Evolutionary conservation across 2,329 filamentous ascomycete genomes (phyloP), one percentile per base, ranked within the genome.

Genomic region (Exserohilum rostratum): DNA sequence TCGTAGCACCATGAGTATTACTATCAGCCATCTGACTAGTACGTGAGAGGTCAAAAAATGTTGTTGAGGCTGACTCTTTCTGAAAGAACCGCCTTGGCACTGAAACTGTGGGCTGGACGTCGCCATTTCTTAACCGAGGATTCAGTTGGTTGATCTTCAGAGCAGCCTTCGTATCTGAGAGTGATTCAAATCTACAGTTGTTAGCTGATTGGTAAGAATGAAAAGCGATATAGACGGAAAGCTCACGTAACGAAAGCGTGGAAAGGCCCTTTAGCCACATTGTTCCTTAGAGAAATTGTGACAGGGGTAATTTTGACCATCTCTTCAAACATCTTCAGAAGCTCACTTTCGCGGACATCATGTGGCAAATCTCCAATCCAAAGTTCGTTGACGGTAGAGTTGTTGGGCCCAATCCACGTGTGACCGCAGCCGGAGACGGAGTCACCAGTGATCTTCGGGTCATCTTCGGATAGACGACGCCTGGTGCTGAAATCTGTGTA

Each of bases 361-460:
- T 50, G 45, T 6, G 66, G 67, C 7, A 75, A 27, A 15, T 66
- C 62, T 18, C 54, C 56, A 11, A 74, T 57, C 45, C 62, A 69
- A 6, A 75, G 62, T 27, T 67, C 60, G 5, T 43, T 66, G 13
- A 74, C 70, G 9, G 44, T 59, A 12, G 59, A 34, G 38, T 72
- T 72, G 5, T 62, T 53, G 5, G 67, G 67, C 2, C 69, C 72
- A 34, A 75, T 75, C 64, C 66, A 73, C 5, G 55, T 47, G 15
- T 66, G 44, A 38, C 57, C 40, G 25, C 72, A 74, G 5, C 70
- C 70, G 45, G 38, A 46, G 7, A 58, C 40, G 9, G 29, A 29
- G 33, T 74, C 65, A 7, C 61, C 46, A 29, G 53, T 64, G 9
- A 69, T 61, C 1, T 22, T 48, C 3, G 45, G 52, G 46, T 72